phyloP scores from a whole-genome alignment of 306 rosid species.

The Sicyos baderoa region DNA sequence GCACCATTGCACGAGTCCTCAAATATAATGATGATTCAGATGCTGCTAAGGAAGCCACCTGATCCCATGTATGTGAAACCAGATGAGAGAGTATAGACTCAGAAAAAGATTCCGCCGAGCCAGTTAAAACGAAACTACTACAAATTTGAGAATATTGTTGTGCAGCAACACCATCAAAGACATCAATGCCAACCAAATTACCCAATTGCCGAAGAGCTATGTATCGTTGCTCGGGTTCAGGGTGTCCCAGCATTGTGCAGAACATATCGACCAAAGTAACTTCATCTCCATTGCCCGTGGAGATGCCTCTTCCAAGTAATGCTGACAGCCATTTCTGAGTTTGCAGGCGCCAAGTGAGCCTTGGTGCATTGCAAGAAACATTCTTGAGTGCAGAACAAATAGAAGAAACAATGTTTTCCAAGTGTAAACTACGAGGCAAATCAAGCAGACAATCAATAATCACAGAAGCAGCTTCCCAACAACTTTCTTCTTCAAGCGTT shows the following conservation, averaged over 20 bases:
- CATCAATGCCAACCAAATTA: constrained; percentile 57
- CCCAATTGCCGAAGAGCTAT: constrained; percentile 64
- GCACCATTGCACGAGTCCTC: constrained; percentile 61
- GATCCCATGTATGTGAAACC: constrained; percentile 85
- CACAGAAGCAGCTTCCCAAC: constrained; percentile 86
- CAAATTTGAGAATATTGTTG: constrained; percentile 31
- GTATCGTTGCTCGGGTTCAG: constrained; percentile 85
- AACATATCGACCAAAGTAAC: constrained; percentile 55
- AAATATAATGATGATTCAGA: constrained; percentile 55
- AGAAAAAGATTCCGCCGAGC: constrained; percentile 31
- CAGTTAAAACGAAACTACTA: constrained; percentile 36
- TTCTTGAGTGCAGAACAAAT: constrained; percentile 63
- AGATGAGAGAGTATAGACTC: constrained; percentile 46
- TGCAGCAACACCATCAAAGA: constrained; percentile 32
- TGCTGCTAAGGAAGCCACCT: constrained; percentile 61
- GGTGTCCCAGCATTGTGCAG: constrained; percentile 64
- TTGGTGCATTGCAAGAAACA: constrained; percentile 60
- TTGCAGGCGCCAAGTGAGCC: constrained; percentile 68
- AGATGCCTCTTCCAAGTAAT: constrained; percentile 49
- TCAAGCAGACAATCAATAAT: constrained; percentile 68
- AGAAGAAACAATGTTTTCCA: constrained; percentile 45
- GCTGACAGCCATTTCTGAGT: constrained; percentile 65
- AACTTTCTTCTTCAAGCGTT: constrained; percentile 58
- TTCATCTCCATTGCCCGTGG: constrained; percentile 47
- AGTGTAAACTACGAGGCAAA: constrained; percentile 39